Percentiles rank a stretch among this genome's conserved stretches.
Conservation (phyloP, 495 filamentous ascomycete genomes). For the Neurospora sp. region DNA sequence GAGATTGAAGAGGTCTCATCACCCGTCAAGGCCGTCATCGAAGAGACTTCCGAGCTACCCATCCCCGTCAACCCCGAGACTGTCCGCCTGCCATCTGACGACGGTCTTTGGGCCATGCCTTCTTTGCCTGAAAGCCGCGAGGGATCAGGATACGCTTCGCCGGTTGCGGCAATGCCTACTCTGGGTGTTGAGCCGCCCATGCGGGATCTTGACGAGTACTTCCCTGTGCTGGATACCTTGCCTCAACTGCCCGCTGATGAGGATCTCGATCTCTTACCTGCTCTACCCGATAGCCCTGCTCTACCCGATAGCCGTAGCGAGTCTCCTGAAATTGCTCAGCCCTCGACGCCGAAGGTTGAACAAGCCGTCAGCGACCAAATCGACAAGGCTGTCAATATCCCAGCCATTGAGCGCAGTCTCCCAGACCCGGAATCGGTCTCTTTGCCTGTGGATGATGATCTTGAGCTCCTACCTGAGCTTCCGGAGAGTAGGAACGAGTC, state of each 20-base stretch:
- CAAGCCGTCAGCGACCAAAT: background rate
- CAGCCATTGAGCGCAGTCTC: background rate
- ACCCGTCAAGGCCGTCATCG: background rate
- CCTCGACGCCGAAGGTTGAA: background rate
- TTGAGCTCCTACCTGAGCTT: slow-evolving; percentile 4
- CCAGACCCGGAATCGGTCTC: background rate
- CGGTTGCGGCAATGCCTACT: background rate
- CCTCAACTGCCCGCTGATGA: background rate
- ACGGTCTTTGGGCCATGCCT: background rate
- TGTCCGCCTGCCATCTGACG: background rate
- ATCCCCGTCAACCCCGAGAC: background rate
- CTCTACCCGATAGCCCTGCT: slow-evolving; percentile 2
- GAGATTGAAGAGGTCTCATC: background rate
- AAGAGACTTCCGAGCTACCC: background rate
- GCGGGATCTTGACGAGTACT: background rate
- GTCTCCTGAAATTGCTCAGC: background rate
- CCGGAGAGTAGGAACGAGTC: slow-evolving; percentile 8
- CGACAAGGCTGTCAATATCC: background rate
- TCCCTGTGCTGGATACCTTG: background rate
- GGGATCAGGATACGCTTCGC: background rate
- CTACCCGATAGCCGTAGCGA: slow-evolving; percentile 7
- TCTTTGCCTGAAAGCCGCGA: background rate
- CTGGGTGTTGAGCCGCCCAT: background rate
- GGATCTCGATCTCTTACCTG: slow-evolving; percentile 1
- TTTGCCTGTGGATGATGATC: background rate